These are phyloP conservation scores for Nepenthes mirabilis DNA, from an alignment of 148 eudicot species.

Conservation along the genomic window DNA sequence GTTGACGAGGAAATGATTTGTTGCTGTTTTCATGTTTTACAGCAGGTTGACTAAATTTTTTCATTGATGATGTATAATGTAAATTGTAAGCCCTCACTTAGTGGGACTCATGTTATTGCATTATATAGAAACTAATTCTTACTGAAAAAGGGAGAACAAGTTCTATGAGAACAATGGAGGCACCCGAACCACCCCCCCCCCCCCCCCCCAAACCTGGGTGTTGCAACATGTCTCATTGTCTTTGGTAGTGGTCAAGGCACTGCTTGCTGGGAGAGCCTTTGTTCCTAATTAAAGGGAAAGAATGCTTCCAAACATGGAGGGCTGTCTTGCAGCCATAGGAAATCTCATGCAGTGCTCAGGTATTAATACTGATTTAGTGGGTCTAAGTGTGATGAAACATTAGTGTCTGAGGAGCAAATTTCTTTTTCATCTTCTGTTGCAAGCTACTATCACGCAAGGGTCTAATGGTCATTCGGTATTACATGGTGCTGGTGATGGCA, in stretches of 20 bases:
- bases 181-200: too few species aligned
- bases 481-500: slow-evolving; percentile 12
- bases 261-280: slow-evolving; percentile 27
- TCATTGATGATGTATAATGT: slow-evolving; percentile 9
- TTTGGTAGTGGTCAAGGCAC: slow-evolving; percentile 36
- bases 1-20: not conserved
- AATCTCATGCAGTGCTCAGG: slow-evolving; percentile 37
- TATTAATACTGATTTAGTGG: slow-evolving; percentile 14
- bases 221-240: slow-evolving; percentile 27
- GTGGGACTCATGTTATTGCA: too few species aligned
- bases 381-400: slow-evolving; percentile 15
- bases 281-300: slow-evolving; percentile 70
- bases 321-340: slow-evolving; percentile 57
- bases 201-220: slow-evolving; percentile 33
- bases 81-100: not conserved
- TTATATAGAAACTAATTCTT: not conserved
- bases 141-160: slow-evolving; percentile 71
- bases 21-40: slow-evolving; percentile 13
- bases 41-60: slow-evolving; percentile 7
- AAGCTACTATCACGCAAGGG: slow-evolving; percentile 19
- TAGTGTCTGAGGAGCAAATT: slow-evolving; percentile 27
- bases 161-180: slow-evolving; percentile 59
- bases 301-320: slow-evolving; percentile 87
- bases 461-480: slow-evolving; percentile 12
- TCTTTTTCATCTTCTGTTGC: slow-evolving; percentile 39